phyloP scores from a whole-genome alignment of 2,329 filamentous ascomycete genomes.

The Chrysoporthe austroafricana region DNA sequence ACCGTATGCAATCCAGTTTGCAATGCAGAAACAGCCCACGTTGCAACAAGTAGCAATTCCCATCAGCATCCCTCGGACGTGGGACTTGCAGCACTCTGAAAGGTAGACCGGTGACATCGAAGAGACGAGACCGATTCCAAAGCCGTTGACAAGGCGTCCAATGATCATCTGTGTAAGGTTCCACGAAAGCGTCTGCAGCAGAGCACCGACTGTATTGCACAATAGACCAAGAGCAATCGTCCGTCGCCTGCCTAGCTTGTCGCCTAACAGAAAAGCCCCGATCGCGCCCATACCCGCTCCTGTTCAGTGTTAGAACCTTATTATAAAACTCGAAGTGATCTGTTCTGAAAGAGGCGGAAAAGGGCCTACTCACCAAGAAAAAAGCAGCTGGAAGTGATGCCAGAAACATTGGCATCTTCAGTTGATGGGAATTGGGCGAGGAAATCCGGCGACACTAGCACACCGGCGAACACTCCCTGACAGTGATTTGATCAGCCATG shows the following conservation, averaged over 20 bases:
- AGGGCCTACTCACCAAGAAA: constrained; percentile 33
- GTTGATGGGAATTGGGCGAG: constrained; percentile 43
- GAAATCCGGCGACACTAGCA: constrained; percentile 46
- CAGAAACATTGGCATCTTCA: constrained; percentile 44
- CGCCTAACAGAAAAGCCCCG: constrained; percentile 37
- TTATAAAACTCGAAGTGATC: background rate
- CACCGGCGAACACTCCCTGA: constrained; percentile 48
- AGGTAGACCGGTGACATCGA: constrained; percentile 42
- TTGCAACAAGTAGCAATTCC: constrained; percentile 47
- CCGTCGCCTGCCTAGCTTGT: constrained; percentile 40
- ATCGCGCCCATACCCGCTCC: constrained; percentile 41
- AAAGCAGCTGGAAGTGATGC: constrained; percentile 49
- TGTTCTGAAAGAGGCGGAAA: too few species aligned
- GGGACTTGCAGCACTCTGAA: constrained; percentile 39
- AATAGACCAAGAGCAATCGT: constrained; percentile 39
- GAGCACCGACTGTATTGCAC: constrained; percentile 40
- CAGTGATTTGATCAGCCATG: too few species aligned
- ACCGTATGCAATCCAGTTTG: constrained; percentile 47
- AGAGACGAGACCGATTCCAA: constrained; percentile 42
- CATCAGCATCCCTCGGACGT: constrained; percentile 49
- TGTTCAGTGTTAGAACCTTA: constrained; percentile 20
- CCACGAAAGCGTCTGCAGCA: constrained; percentile 41
- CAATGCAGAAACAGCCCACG: constrained; percentile 48
- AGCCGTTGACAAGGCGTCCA: constrained; percentile 46
- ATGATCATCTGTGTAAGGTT: constrained; percentile 46